phyloP scores from a whole-genome alignment of 2,329 filamentous ascomycete species.

The Herpomyces periplanetae region DNA sequence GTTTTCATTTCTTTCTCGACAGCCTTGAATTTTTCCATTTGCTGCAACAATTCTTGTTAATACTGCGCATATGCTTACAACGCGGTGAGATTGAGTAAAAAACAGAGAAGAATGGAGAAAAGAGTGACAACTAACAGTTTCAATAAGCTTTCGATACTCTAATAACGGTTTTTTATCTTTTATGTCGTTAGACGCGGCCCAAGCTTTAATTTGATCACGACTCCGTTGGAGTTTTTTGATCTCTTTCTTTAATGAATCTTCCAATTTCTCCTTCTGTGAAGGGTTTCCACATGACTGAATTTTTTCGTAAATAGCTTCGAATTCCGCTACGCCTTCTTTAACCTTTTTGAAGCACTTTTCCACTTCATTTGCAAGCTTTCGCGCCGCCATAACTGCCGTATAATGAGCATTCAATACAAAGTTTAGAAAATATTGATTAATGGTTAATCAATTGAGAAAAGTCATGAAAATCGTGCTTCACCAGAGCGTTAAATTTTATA shows the following conservation, averaged over 20 bases:
- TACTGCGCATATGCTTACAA: too few species aligned
- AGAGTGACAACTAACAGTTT: constrained; percentile 27
- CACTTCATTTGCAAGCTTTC: constrained; percentile 89
- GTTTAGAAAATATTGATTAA: too few species aligned
- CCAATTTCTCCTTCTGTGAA: constrained; percentile 87
- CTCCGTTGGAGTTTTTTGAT: constrained; percentile 97
- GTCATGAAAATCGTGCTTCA: too few species aligned
- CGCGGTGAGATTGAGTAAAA: too few species aligned
- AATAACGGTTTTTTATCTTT: constrained; percentile 90
- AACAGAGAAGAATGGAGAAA: constrained; percentile 2
- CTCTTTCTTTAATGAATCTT: constrained; percentile 90
- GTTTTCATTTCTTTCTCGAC: constrained; percentile 99
- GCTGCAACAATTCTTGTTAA: constrained; percentile 19
- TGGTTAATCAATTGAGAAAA: too few species aligned
- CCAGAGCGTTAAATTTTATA: too few species aligned
- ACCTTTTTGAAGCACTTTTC: constrained; percentile 99
- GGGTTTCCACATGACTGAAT: constrained; percentile 67
- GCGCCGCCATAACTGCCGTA: constrained; percentile 35
- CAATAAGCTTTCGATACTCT: constrained; percentile 78
- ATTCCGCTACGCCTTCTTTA: constrained; percentile 54
- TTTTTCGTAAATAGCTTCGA: constrained; percentile 89
- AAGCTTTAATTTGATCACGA: constrained; percentile 97
- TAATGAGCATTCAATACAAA: too few species aligned
- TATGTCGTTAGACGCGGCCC: constrained; percentile 91
- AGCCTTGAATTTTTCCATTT: constrained; percentile 99